A percentile compares a stretch with the other conserved stretches of the same genome.
Evolutionary conservation across 1,284 basidiomycete species (phyloP).

Genomic region (Athelia sp.): DNA sequence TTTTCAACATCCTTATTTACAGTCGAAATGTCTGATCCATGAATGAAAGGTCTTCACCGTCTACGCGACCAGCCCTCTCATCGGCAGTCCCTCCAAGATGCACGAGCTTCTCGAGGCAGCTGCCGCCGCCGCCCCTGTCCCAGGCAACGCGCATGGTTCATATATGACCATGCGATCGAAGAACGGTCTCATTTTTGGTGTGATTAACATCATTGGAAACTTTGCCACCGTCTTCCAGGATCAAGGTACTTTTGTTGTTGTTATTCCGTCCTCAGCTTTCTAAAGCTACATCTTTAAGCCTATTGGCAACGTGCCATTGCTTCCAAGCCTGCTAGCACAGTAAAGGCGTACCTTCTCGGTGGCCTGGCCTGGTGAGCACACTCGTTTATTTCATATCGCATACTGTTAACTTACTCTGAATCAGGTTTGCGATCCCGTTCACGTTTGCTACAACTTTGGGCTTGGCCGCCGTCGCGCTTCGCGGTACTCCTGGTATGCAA

Average conservation of each 20-base stretch:
- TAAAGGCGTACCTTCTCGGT: conserved; percentile 85
- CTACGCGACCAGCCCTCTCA: conserved; percentile 67
- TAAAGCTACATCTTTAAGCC: conserved; percentile 36
- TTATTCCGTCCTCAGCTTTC: conserved; percentile 19
- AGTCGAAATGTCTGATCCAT: background rate
- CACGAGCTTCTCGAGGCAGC: conserved; percentile 55
- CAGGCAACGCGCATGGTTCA: conserved; percentile 63
- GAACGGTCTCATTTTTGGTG: conserved; percentile 82
- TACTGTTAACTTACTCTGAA: background rate
- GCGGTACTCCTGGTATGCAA: conserved; percentile 66
- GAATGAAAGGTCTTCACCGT: conserved; percentile 51
- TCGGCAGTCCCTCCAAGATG: conserved; percentile 54
- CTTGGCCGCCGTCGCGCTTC: conserved; percentile 75
- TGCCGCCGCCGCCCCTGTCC: conserved; percentile 42
- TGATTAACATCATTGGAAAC: conserved; percentile 83
- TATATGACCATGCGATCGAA: conserved; percentile 80
- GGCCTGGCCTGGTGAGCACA: conserved; percentile 88
- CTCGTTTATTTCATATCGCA: no score
- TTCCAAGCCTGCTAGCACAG: conserved; percentile 74
- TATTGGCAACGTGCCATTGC: conserved; percentile 90
- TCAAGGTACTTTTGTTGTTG: conserved; percentile 21
- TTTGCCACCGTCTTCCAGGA: conserved; percentile 81
- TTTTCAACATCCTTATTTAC: background rate
- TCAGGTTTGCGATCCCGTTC: conserved; percentile 79
- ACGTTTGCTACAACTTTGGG: conserved; percentile 79